Base-by-base conservation (phyloP, 2,329 filamentous ascomycete species). In the Colletotrichum orchidophilum region DNA sequence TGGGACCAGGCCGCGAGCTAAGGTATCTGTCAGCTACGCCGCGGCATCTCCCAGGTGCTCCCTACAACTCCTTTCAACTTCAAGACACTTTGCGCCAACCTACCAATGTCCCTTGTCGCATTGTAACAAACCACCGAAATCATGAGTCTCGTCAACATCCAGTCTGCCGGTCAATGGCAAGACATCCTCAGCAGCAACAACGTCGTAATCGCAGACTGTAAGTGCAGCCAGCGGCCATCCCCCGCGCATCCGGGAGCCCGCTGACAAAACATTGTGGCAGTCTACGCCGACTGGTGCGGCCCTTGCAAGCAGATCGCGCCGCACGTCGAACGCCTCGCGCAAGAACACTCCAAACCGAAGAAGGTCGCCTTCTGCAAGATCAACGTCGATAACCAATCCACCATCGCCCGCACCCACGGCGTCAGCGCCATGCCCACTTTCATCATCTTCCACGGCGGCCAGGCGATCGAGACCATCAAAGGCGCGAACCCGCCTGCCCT, bases 261-360 rank as follows among this genome's bases (percentile, higher is more conserved):
- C 63, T 71, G 64, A 72, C 76, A 81, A 81, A 79, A 80, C 75
- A 71, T 63, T 50, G 13, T 49, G 61, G 60, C 77, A 97, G 94
- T 98, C 87, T 97, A 96, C 79, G 96, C 96, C 81, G 93, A 97
- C 83, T 97, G 94, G 94, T 98, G 95, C 81, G 93, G 92, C 67
- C 95, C 96, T 78, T 98, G 95, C 89, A 97, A 97, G 84, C 90
- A 92, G 80, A 97, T 98, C 75, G 94, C 94, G 60, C 96, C 96
- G 24, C 90, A 93, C 68, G 98, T 97, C 82, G 94, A 97, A 79
- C 90, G 92, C 76, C 91, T 98, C 70, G 90, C 95, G 58, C 87
- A 88, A 70, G 93, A 96, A 80, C 90, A 96, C 78, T 91, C 94
- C 59, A 91, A 94, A 75, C 92, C 94, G 18, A 92, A 92, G 78